A percentile compares a stretch with the other conserved stretches of the same genome.
phyloP scores from a whole-genome alignment of 1,284 basidiomycete species.

The Cryptococcus hybrid region DNA sequence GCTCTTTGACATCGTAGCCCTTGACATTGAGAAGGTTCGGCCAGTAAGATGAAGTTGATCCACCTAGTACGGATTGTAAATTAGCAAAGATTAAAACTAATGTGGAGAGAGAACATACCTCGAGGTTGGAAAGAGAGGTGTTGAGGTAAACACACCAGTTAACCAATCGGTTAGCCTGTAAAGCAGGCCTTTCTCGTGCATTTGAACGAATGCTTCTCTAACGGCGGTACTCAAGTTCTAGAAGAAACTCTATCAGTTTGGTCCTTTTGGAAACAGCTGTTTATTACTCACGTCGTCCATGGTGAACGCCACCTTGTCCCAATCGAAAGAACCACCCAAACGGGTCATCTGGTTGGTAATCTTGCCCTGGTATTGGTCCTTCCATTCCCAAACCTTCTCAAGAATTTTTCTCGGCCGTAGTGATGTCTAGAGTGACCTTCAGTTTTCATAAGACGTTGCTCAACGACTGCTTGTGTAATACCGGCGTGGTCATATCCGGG shows the following conservation, averaged over 20 bases:
- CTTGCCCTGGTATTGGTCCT: conserved; percentile 91
- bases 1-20: conserved; percentile 90
- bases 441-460: conserved; percentile 83
- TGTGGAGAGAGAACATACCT: conserved; percentile 54
- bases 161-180: conserved; percentile 97
- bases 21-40: conserved; percentile 87
- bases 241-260: neutral
- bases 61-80: conserved; percentile 57
- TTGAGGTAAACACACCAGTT: conserved; percentile 98
- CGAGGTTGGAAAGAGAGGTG: conserved; percentile 94
- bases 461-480: conserved; percentile 98
- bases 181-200: conserved; percentile 90
- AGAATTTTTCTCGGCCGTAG: conserved; percentile 92
- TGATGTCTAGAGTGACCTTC: conserved; percentile 86
- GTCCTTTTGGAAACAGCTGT: too few relatives aligned
- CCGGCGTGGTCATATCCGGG: conserved; percentile 99
- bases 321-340: conserved; percentile 92
- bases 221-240: conserved; percentile 82
- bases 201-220: conserved; percentile 82
- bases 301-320: conserved; percentile 91
- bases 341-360: conserved; percentile 89
- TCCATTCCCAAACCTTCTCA: conserved; percentile 93
- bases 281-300: conserved; percentile 72
- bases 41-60: conserved; percentile 92
- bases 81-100: neutral